Percentiles rank a stretch among this genome's conserved stretches.
phyloP scores from a whole-genome alignment of 495 filamentous ascomycete genomes.

The Penicillium roqueforti region DNA sequence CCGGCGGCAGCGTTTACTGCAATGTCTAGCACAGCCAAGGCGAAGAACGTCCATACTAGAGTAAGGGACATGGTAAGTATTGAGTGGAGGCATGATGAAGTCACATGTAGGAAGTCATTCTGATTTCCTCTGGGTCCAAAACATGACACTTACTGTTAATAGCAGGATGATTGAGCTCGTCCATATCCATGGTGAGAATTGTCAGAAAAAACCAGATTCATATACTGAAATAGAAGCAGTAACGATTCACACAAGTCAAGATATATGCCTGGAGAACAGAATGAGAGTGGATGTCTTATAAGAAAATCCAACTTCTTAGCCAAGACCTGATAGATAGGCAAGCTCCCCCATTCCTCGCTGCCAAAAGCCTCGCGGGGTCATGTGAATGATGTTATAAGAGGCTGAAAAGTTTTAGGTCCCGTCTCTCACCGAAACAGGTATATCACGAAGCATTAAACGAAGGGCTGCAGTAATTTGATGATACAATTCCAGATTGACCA shows the following conservation, averaged over 20 bases:
- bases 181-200: constrained; percentile 3
- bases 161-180: not conserved
- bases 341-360: not conserved
- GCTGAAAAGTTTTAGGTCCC: not conserved
- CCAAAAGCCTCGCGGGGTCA: not conserved
- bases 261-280: too few relatives aligned
- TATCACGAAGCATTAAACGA: not conserved
- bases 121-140: not conserved
- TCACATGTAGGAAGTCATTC: not conserved
- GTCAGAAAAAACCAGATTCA: not conserved
- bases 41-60: constrained; percentile 17
- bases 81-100: not conserved
- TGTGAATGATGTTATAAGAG: not conserved
- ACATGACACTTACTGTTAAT: constrained; percentile 9
- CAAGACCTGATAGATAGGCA: not conserved
- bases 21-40: constrained; percentile 16
- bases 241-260: not conserved
- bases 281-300: not conserved
- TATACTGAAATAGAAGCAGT: not conserved
- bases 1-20: constrained; percentile 18
- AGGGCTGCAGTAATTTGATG: not conserved
- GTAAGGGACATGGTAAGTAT: not conserved
- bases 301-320: not conserved
- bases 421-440: not conserved
- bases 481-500: constrained; percentile 7